phyloP scores from a whole-genome alignment of 169 alveolate genomes.

The Nephromyces sp. region DNA sequence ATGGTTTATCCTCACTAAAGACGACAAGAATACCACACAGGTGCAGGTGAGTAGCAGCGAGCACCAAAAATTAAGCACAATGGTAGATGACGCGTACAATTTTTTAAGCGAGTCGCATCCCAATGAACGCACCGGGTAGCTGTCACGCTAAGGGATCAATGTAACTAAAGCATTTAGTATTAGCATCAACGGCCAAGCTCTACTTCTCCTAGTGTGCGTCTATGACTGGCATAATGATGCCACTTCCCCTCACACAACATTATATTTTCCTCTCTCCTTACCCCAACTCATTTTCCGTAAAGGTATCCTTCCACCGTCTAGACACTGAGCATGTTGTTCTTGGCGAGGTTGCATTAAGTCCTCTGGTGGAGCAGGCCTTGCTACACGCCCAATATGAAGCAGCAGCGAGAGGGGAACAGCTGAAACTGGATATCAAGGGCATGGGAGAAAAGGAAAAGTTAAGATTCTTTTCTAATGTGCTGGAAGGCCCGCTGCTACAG shows the following conservation, averaged over 20 bases:
- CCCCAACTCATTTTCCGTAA: neutral
- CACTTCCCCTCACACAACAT: neutral
- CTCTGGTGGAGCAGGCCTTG: slow-evolving; percentile 28
- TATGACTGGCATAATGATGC: neutral
- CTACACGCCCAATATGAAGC: slow-evolving; percentile 34
- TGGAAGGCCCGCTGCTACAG: slow-evolving; percentile 26
- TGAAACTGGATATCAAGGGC: slow-evolving; percentile 2
- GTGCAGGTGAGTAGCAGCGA: neutral
- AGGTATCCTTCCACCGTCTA: slow-evolving; percentile 33
- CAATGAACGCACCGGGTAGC: too few relatives aligned
- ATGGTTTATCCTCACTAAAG: neutral
- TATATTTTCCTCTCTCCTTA: neutral
- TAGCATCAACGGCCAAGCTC: neutral
- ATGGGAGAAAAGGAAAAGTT: slow-evolving; percentile 23
- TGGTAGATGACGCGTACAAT: too few relatives aligned
- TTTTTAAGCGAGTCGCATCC: too few relatives aligned
- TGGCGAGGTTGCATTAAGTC: slow-evolving; percentile 29
- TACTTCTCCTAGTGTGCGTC: neutral
- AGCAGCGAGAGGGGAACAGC: slow-evolving; percentile 18
- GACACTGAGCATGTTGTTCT: slow-evolving; percentile 20
- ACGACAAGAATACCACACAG: neutral
- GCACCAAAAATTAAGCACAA: too few relatives aligned
- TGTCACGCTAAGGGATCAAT: neutral
- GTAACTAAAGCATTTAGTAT: neutral
- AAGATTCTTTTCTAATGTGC: slow-evolving; percentile 15